phyloP scores from a whole-genome alignment of 2,329 filamentous ascomycete genomes.

The Verticillium dahliae region DNA sequence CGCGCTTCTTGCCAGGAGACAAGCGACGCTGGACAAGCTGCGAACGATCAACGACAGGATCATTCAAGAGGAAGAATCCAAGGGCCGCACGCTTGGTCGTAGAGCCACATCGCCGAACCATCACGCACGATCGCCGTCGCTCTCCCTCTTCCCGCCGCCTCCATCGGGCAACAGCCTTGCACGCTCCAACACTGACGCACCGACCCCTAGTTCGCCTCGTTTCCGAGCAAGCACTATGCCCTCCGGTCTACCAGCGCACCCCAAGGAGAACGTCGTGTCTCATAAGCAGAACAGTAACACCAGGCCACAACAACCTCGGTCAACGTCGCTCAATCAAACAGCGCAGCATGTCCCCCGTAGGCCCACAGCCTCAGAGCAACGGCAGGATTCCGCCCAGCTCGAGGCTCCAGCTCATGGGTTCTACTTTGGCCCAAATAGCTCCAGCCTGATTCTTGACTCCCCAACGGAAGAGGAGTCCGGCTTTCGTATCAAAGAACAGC shows the following conservation, averaged over 20 bases:
- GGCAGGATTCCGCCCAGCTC: slow-evolving; percentile 3
- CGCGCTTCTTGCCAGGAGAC: slow-evolving; percentile 47
- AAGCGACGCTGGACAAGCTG: slow-evolving; percentile 52
- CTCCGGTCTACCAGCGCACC: background rate
- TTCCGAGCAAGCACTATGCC: slow-evolving; percentile 51
- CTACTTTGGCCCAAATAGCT: slow-evolving; percentile 24
- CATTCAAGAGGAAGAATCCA: background rate
- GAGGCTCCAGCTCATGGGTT: slow-evolving; percentile 8
- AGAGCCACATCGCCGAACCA: slow-evolving; percentile 41
- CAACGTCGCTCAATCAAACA: background rate
- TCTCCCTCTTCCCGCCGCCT: slow-evolving; percentile 35
- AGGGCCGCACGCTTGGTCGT: slow-evolving; percentile 22
- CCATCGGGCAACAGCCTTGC: background rate
- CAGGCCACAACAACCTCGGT: background rate
- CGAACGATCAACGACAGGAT: slow-evolving; percentile 42
- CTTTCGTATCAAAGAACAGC: slow-evolving; percentile 18
- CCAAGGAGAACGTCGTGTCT: background rate
- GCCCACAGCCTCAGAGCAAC: background rate
- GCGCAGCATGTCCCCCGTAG: slow-evolving; percentile 9
- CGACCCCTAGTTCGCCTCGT: slow-evolving; percentile 28
- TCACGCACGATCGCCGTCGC: slow-evolving; percentile 26
- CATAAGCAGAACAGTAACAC: background rate
- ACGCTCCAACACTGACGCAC: slow-evolving; percentile 14
- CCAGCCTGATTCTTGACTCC: slow-evolving; percentile 33
- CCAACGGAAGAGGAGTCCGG: slow-evolving; percentile 22